Conservation (phyloP, 371 early-diverging fungal species). For the Rhizopus sp. region DNA sequence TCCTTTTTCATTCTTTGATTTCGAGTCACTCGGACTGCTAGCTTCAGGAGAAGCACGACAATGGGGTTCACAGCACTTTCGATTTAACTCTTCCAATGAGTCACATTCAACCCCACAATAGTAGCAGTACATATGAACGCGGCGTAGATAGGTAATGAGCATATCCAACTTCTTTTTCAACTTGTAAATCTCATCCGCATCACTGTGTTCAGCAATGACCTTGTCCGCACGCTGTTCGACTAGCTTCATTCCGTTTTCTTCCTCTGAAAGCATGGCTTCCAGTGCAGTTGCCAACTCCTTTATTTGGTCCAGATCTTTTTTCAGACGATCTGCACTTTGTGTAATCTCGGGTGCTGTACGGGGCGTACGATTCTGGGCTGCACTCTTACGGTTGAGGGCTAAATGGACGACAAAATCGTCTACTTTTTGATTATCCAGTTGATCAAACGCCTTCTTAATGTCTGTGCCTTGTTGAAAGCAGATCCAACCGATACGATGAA, state of each 20-base stretch:
- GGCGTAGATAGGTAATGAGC: constrained; percentile 80
- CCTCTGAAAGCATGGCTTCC: constrained; percentile 38
- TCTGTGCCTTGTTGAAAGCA: constrained; percentile 83
- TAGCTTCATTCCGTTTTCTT: constrained; percentile 28
- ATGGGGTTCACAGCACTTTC: constrained; percentile 76
- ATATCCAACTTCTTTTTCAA: constrained; percentile 77
- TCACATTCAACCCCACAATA: constrained; percentile 87
- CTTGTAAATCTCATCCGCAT: constrained; percentile 25
- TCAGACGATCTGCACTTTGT: constrained; percentile 63
- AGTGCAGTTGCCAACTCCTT: constrained; percentile 65
- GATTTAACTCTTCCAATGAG: constrained; percentile 78
- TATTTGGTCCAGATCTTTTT: constrained; percentile 69
- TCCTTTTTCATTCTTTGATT: constrained; percentile 28
- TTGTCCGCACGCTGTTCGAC: constrained; percentile 41
- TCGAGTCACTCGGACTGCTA: constrained; percentile 19
- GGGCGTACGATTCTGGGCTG: constrained; percentile 45
- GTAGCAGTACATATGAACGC: constrained; percentile 94
- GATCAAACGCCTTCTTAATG: constrained; percentile 68
- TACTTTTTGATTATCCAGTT: constrained; percentile 65
- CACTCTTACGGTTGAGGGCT: constrained; percentile 62
- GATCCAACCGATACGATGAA: constrained; percentile 93
- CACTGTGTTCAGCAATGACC: constrained; percentile 22
- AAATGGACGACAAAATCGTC: constrained; percentile 79
- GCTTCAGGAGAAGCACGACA: constrained; percentile 51
- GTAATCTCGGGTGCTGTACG: constrained; percentile 67